A percentile compares a stretch with the other conserved stretches of the same genome.
Evolutionary conservation across 148 eudicot species (phyloP).

Genomic region (Silene conica): DNA sequence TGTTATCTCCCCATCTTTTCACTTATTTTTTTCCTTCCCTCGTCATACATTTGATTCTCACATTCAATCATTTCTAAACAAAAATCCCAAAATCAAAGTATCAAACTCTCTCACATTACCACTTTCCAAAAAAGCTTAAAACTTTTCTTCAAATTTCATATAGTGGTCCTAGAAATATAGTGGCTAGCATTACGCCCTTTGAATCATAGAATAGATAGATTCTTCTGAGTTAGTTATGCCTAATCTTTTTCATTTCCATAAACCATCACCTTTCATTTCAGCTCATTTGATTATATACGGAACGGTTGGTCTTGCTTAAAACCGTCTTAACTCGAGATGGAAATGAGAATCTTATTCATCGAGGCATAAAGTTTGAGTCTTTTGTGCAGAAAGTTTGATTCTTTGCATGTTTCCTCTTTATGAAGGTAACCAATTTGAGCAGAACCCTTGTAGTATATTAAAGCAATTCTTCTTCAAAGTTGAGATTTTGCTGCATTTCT

Average conservation of each 20-base stretch:
- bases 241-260: neutral
- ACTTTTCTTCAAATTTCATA: neutral
- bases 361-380: neutral
- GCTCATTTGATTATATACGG: neutral
- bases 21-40: neutral
- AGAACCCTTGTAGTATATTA: neutral
- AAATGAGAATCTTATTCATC: neutral
- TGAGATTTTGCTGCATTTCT: slow-evolving; percentile 5
- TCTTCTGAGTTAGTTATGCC: too few relatives aligned
- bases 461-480: neutral
- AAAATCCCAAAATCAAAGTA: neutral
- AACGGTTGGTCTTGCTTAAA: too few relatives aligned
- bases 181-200: neutral
- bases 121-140: neutral
- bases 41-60: neutral
- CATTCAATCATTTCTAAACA: neutral
- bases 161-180: neutral
- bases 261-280: neutral
- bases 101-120: neutral
- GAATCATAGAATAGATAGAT: neutral
- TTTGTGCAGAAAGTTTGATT: slow-evolving; percentile 13
- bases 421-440: slow-evolving; percentile 6
- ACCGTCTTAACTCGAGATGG: too few relatives aligned
- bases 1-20: neutral
- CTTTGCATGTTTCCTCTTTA: slow-evolving; percentile 10